Conservation (phyloP, 1,139 yeast genomes). For the Yamadazyma dendronema region DNA sequence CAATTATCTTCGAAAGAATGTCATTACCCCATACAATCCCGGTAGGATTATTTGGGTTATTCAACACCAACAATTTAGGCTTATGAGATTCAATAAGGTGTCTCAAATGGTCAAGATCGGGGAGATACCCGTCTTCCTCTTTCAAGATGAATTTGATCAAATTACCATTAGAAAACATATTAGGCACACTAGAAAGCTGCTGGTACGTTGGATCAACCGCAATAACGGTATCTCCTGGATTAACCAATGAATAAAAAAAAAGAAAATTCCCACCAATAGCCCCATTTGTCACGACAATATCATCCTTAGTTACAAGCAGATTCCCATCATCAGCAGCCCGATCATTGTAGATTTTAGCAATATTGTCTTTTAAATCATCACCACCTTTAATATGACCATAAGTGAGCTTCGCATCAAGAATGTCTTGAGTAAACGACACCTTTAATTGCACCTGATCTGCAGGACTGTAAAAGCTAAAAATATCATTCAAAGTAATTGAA, state of each 20-base stretch:
- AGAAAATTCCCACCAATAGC: conserved; percentile 60
- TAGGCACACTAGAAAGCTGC: conserved; percentile 51
- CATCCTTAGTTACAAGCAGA: conserved; percentile 20
- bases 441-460: conserved; percentile 6
- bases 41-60: conserved; percentile 58
- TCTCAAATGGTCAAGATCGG: conserved; percentile 33
- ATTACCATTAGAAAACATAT: conserved; percentile 38
- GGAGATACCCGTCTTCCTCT: conserved; percentile 33
- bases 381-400: conserved; percentile 54
- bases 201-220: conserved; percentile 54
- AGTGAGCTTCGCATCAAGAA: conserved; percentile 27
- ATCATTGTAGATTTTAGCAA: conserved; percentile 37
- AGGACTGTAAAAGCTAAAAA: conserved; percentile 28
- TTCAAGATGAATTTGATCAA: conserved; percentile 35
- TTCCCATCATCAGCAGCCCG: conserved; percentile 14
- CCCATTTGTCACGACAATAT: conserved; percentile 53
- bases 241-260: conserved; percentile 44
- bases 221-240: conserved; percentile 48
- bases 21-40: conserved; percentile 45
- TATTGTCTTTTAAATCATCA: conserved; percentile 30
- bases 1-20: conserved; percentile 33
- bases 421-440: conserved; percentile 2
- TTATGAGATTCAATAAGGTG: conserved; percentile 26
- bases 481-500: conserved; percentile 41
- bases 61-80: conserved; percentile 48